A percentile compares a stretch with the other conserved stretches of the same genome.
Evolutionary conservation across 1,284 basidiomycete species (phyloP).

Genomic region (Flammula alnicola): DNA sequence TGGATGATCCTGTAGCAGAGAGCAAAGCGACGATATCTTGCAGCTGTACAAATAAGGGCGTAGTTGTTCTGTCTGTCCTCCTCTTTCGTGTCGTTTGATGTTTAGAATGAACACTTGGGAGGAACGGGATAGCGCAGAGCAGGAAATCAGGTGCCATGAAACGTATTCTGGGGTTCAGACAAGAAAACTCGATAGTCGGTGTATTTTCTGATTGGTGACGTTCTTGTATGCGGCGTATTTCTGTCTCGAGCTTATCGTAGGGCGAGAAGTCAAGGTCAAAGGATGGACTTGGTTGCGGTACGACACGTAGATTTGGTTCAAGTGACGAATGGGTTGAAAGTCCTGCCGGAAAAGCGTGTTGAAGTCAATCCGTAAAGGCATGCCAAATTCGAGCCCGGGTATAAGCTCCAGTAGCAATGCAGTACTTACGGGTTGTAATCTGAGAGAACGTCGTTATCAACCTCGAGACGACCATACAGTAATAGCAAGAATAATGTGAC

Average conservation of each 20-base stretch:
- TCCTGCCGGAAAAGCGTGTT: neutral
- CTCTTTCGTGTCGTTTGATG: neutral
- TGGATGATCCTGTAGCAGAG: slow-evolving; percentile 28
- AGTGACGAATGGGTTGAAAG: slow-evolving; percentile 1
- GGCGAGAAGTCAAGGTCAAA: slow-evolving; percentile 31
- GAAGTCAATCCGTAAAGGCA: neutral
- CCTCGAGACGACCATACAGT: neutral
- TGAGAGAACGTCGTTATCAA: neutral
- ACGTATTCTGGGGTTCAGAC: slow-evolving; percentile 29
- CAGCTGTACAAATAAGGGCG: slow-evolving; percentile 37
- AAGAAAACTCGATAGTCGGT: slow-evolving; percentile 41
- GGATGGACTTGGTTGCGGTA: slow-evolving; percentile 1
- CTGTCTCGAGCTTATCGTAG: slow-evolving; percentile 21
- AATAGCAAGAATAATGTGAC: neutral
- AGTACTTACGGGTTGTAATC: slow-evolving; percentile 6
- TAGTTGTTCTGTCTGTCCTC: slow-evolving; percentile 27
- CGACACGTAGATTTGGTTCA: neutral
- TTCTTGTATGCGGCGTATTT: slow-evolving; percentile 32
- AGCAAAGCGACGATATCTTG: slow-evolving; percentile 37
- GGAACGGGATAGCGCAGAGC: slow-evolving; percentile 39
- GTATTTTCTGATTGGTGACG: slow-evolving; percentile 27
- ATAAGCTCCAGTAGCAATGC: too few species aligned
- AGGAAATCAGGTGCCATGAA: slow-evolving; percentile 32
- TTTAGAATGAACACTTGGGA: slow-evolving; percentile 2
- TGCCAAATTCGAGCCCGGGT: too few species aligned